Conservation (phyloP, 148 eudicot genomes). For the Vaccinium vitisidaea region DNA sequence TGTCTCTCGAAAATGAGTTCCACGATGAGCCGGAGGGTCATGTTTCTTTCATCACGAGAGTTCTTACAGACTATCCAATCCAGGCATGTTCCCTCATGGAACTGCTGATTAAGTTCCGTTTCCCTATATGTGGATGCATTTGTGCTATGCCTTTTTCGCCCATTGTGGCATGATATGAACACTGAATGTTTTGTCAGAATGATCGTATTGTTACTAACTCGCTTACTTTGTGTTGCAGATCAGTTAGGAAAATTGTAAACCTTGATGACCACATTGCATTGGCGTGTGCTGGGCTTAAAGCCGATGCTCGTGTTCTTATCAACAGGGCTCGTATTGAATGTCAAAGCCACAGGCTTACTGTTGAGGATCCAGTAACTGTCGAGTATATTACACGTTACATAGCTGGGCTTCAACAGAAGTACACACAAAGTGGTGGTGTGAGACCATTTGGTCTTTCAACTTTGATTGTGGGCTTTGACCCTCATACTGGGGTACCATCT, state of each 20-base stretch:
- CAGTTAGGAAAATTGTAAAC: conserved; percentile 84
- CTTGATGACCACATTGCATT: conserved; percentile 89
- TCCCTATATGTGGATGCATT: neutral
- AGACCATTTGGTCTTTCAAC: too few relatives aligned
- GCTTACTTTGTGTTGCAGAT: conserved; percentile 45
- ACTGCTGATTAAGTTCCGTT: neutral
- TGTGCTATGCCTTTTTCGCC: neutral
- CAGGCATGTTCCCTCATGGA: neutral
- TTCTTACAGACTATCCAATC: neutral
- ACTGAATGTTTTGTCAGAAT: neutral
- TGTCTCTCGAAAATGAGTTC: neutral
- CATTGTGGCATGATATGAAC: neutral
- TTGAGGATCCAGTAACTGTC: conserved; percentile 95
- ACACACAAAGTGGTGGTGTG: too few relatives aligned
- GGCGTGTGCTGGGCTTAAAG: conserved; percentile 98
- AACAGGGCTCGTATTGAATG: conserved; percentile 95
- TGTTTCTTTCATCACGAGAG: neutral
- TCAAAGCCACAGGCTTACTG: conserved; percentile 90
- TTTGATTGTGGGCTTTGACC: too few relatives aligned
- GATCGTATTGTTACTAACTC: conserved; percentile 6
- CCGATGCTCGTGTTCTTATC: conserved; percentile 96
- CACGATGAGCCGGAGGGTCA: neutral
- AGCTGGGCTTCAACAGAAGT: conserved; percentile 24
- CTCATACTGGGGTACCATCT: too few relatives aligned
- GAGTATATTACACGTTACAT: conserved; percentile 96